Conservation (phyloP, 2,329 filamentous ascomycete species). For the Nakataea oryzae region DNA sequence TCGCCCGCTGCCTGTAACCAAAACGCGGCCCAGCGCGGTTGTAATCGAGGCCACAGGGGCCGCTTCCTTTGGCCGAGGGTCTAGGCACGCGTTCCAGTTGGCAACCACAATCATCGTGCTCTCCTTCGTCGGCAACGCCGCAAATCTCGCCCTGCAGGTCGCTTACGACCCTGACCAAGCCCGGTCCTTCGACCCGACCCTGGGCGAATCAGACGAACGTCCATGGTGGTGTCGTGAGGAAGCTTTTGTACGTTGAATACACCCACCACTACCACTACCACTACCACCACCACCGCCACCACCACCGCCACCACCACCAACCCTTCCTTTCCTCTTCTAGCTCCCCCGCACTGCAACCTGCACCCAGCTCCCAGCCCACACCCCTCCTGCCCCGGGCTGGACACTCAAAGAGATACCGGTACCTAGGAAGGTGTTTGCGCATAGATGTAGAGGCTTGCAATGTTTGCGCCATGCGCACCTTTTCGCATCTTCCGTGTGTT, state of each 20-base stretch:
- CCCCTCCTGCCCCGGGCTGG: too few relatives aligned
- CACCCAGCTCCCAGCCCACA: slow-evolving; percentile 3
- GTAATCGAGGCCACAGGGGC: slow-evolving; percentile 18
- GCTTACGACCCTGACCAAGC: slow-evolving; percentile 44
- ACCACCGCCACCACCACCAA: too few relatives aligned
- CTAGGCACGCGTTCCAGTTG: slow-evolving; percentile 67
- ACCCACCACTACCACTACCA: too few relatives aligned
- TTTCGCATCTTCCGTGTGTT: background rate
- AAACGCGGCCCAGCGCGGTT: slow-evolving; percentile 16
- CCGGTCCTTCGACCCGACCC: background rate
- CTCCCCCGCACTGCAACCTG: slow-evolving; percentile 11
- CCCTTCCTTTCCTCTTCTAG: slow-evolving; percentile 1
- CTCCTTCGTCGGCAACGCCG: slow-evolving; percentile 67
- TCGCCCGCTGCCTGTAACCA: slow-evolving; percentile 67
- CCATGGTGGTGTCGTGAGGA: slow-evolving; percentile 73
- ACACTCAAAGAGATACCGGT: too few relatives aligned
- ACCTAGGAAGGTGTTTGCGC: background rate
- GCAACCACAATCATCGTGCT: slow-evolving; percentile 59
- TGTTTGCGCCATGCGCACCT: background rate
- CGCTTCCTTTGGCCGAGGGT: slow-evolving; percentile 45
- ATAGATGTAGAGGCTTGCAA: background rate
- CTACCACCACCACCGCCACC: too few relatives aligned
- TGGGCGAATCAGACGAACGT: slow-evolving; percentile 17
- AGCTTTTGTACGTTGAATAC: slow-evolving; percentile 14
- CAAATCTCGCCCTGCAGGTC: slow-evolving; percentile 64